phyloP scores from a whole-genome alignment of 176 grass and related monocot genomes.

The Rhipidocladum racemiflorum region DNA sequence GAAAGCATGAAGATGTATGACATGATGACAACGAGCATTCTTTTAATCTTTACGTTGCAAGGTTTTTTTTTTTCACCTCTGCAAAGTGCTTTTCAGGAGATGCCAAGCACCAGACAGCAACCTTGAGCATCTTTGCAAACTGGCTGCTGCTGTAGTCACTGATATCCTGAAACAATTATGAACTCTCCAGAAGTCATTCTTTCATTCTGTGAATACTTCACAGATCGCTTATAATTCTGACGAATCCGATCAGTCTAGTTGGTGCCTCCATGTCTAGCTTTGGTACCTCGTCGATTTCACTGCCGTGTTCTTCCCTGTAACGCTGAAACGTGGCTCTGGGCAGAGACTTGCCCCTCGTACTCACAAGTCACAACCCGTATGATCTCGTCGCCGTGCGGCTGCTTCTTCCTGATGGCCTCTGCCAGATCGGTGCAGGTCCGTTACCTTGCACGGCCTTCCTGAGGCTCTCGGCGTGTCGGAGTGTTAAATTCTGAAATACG shows the following conservation, averaged over 20 bases:
- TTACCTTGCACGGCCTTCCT: conserved; percentile 52
- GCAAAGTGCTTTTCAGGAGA: conserved; percentile 80
- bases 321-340: conserved; percentile 58
- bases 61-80: conserved; percentile 43
- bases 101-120: conserved; percentile 52
- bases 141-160: conserved; percentile 29
- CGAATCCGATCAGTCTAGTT: not conserved
- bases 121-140: conserved; percentile 44
- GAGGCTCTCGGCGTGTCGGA: conserved; percentile 40
- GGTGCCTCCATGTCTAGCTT: not conserved
- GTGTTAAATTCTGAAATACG: no score
- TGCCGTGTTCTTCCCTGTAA: conserved; percentile 50
- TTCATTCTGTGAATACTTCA: not conserved
- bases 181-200: not conserved
- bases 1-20: not conserved
- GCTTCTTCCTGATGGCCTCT: conserved; percentile 37
- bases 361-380: conserved; percentile 56
- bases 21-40: not conserved
- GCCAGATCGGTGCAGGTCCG: not conserved
- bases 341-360: conserved; percentile 60
- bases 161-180: conserved; percentile 45
- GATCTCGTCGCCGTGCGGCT: conserved; percentile 41
- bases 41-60: no score
- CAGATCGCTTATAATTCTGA: not conserved
- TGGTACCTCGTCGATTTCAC: conserved; percentile 54